These are phyloP conservation scores for Plenodomus biglobosus DNA, from an alignment of 2,329 filamentous ascomycete genomes.

Conservation along the genomic window DNA sequence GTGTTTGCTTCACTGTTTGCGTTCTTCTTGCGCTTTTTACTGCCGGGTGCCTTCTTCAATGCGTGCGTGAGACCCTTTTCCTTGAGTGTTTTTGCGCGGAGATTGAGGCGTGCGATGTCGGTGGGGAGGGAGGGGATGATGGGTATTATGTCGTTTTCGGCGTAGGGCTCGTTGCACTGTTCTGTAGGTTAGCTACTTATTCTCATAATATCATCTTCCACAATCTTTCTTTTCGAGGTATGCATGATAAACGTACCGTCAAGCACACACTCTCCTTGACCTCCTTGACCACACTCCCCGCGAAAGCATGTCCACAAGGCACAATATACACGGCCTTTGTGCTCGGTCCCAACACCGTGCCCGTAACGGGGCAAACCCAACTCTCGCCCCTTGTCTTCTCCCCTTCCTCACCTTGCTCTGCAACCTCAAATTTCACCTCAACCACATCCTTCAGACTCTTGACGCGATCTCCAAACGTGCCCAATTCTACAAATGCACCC, in stretches of 20 bases:
- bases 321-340: slow-evolving; percentile 86
- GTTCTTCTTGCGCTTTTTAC: slow-evolving; percentile 76
- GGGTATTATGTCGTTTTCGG: slow-evolving; percentile 73
- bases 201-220: not conserved
- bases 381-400: slow-evolving; percentile 55
- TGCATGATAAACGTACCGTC: slow-evolving; percentile 47
- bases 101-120: slow-evolving; percentile 68
- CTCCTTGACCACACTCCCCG: slow-evolving; percentile 80
- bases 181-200: slow-evolving; percentile 10
- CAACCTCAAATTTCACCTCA: slow-evolving; percentile 74
- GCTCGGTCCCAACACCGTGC: slow-evolving; percentile 78
- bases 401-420: slow-evolving; percentile 43
- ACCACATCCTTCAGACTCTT: slow-evolving; percentile 83
- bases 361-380: slow-evolving; percentile 84
- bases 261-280: slow-evolving; percentile 66
- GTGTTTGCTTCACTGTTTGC: slow-evolving; percentile 51
- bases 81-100: slow-evolving; percentile 68
- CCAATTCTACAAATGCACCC: slow-evolving; percentile 53
- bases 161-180: slow-evolving; percentile 75
- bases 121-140: slow-evolving; percentile 72
- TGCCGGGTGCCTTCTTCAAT: slow-evolving; percentile 73
- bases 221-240: not conserved
- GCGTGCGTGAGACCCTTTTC: slow-evolving; percentile 78
- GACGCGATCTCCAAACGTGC: slow-evolving; percentile 62
- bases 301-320: slow-evolving; percentile 93